phyloP scores from a whole-genome alignment of 495 filamentous ascomycete genomes.

The Tuber brumale region DNA sequence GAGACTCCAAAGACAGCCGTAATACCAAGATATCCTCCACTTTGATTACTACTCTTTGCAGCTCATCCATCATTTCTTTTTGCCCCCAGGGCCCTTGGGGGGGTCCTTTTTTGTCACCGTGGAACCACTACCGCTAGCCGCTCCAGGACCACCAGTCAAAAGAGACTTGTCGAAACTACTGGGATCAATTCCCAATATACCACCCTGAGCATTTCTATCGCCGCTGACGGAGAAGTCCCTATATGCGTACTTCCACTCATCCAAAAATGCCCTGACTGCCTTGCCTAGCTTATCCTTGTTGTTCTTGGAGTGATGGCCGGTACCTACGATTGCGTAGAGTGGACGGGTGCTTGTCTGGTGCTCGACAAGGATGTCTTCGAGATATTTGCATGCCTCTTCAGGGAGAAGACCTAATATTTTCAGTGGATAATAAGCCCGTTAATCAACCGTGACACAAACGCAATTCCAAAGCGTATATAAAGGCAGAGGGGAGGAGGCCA shows the following conservation, averaged over 20 bases:
- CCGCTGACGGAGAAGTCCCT: slow-evolving; percentile 94
- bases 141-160: slow-evolving; percentile 12
- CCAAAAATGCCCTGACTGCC: slow-evolving; percentile 80
- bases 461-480: not conserved
- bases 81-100: slow-evolving; percentile 31
- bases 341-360: slow-evolving; percentile 66
- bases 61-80: slow-evolving; percentile 33
- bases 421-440: slow-evolving; percentile 1
- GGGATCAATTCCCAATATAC: slow-evolving; percentile 89
- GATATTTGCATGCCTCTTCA: slow-evolving; percentile 92
- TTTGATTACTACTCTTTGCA: slow-evolving; percentile 29
- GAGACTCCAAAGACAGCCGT: not conserved
- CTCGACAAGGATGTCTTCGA: slow-evolving; percentile 77
- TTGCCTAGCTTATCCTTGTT: slow-evolving; percentile 98
- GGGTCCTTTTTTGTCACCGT: slow-evolving; percentile 29
- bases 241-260: slow-evolving; percentile 92
- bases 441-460: not conserved
- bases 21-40: slow-evolving; percentile 8
- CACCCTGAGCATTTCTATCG: slow-evolving; percentile 81
- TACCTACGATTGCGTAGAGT: slow-evolving; percentile 92
- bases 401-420: slow-evolving; percentile 62
- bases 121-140: not conserved
- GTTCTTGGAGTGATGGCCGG: slow-evolving; percentile 95
- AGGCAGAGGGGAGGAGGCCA: slow-evolving; percentile 5
- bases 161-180: slow-evolving; percentile 75